Percentiles rank a stretch among this genome's conserved stretches.
Evolutionary conservation across 306 rosid genomes (phyloP).

Genomic region (Lathyrus tuberosus): DNA sequence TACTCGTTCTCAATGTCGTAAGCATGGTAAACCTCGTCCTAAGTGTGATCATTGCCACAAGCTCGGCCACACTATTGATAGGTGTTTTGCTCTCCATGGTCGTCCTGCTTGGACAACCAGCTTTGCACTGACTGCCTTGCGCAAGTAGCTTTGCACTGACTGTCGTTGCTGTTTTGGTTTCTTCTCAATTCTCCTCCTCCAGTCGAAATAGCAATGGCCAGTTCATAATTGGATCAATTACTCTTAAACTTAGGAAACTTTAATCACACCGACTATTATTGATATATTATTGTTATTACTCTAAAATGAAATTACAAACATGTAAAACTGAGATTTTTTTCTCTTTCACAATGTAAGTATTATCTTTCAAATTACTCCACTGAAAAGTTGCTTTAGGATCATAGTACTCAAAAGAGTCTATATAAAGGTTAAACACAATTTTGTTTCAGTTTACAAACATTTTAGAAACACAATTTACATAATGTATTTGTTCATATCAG

Average conservation of each 20-base stretch:
- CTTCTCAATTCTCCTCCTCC: too few species aligned
- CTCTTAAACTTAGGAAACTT: too few species aligned
- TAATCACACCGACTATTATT: too few species aligned
- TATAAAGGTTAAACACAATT: conserved; percentile 25
- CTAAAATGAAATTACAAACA: too few species aligned
- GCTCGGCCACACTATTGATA: not conserved
- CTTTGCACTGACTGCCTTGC: not conserved
- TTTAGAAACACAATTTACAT: conserved; percentile 12
- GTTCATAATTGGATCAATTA: too few species aligned
- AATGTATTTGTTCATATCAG: conserved; percentile 30
- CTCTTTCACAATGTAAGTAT: not conserved
- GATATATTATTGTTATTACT: too few species aligned
- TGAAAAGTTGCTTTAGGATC: not conserved
- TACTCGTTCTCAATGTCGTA: not conserved
- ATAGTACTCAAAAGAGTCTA: conserved; percentile 24
- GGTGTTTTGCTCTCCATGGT: not conserved
- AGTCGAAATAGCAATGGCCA: too few species aligned
- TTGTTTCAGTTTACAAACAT: conserved; percentile 24
- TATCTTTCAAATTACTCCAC: conserved; percentile 19
- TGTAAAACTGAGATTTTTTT: not conserved
- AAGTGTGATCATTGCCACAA: not conserved
- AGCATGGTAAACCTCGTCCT: not conserved
- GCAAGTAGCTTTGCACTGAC: not conserved
- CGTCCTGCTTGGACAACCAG: not conserved
- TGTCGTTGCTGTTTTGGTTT: too few species aligned